Evolutionary conservation across 2,329 filamentous ascomycete species (phyloP).

Genomic region (Aspergillus phoenicis): DNA sequence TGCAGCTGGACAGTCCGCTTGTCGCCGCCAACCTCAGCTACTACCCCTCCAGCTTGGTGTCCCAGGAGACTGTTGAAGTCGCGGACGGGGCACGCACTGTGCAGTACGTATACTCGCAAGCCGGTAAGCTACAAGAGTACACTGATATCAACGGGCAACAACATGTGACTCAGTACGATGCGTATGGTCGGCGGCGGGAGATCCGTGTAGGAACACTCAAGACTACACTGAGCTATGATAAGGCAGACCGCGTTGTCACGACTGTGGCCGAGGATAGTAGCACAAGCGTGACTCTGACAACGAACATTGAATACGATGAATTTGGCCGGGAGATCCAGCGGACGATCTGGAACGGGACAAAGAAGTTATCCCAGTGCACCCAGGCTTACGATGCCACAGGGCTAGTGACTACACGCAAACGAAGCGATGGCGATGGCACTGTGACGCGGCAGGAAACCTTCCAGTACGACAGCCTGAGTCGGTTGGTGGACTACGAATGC

Average conservation of each 20-base stretch:
- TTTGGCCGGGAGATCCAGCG: conserved; percentile 6
- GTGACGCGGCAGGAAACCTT: not conserved
- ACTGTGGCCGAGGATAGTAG: not conserved
- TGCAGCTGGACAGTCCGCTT: not conserved
- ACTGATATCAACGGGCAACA: conserved; percentile 15
- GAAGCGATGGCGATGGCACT: not conserved
- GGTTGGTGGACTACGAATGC: not conserved
- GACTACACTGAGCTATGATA: not conserved
- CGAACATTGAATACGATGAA: not conserved
- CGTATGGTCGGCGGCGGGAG: not conserved
- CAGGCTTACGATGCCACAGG: not conserved
- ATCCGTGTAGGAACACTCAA: not conserved
- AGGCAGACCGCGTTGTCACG: not conserved
- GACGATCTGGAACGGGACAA: not conserved
- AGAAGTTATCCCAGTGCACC: not conserved
- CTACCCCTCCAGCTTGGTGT: not conserved
- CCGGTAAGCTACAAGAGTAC: conserved; percentile 11
- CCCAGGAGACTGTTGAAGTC: not conserved
- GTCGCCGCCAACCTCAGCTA: not conserved
- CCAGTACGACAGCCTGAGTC: conserved; percentile 1
- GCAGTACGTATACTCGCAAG: conserved; percentile 11
- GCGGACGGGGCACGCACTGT: not conserved
- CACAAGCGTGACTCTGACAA: not conserved
- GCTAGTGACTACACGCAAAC: not conserved
- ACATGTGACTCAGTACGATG: conserved; percentile 9